Evolutionary conservation across 805 yeast genomes (phyloP).

Genomic region (Candida multigemmis): DNA sequence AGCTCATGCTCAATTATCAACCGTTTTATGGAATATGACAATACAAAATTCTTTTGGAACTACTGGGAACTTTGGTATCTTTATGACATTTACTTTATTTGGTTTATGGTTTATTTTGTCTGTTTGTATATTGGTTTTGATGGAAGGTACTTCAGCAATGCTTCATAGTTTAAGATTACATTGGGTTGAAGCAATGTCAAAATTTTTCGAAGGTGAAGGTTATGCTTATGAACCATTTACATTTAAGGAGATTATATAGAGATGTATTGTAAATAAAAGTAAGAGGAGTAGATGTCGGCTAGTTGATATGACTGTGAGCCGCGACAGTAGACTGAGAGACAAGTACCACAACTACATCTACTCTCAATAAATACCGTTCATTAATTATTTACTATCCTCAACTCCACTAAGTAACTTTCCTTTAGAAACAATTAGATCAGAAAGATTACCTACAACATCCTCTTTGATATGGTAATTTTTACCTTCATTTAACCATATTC

Average conservation of each 20-base stretch:
- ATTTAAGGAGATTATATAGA: constrained; percentile 17
- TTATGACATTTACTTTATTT: constrained; percentile 52
- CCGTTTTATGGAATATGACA: constrained; percentile 73
- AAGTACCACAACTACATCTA: too few relatives aligned
- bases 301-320: too few relatives aligned
- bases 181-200: constrained; percentile 80
- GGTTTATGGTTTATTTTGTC: constrained; percentile 72
- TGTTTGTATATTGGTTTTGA: constrained; percentile 57
- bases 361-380: too few relatives aligned
- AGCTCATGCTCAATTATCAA: constrained; percentile 72
- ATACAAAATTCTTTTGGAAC: constrained; percentile 51
- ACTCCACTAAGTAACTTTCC: constrained; percentile 23
- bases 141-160: constrained; percentile 87
- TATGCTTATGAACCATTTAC: constrained; percentile 56
- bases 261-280: background rate
- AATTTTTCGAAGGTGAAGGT: constrained; percentile 74
- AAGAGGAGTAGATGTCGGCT: background rate
- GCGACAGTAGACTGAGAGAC: too few relatives aligned
- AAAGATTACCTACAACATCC: constrained; percentile 15
- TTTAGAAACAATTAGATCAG: constrained; percentile 20
- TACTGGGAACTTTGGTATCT: constrained; percentile 45
- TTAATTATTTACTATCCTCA: too few relatives aligned
- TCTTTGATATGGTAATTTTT: constrained; percentile 10
- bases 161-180: constrained; percentile 67
- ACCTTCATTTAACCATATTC: constrained; percentile 22